Base-by-base conservation (phyloP, 106 monocot genomes). In the Dioscorea alata region DNA sequence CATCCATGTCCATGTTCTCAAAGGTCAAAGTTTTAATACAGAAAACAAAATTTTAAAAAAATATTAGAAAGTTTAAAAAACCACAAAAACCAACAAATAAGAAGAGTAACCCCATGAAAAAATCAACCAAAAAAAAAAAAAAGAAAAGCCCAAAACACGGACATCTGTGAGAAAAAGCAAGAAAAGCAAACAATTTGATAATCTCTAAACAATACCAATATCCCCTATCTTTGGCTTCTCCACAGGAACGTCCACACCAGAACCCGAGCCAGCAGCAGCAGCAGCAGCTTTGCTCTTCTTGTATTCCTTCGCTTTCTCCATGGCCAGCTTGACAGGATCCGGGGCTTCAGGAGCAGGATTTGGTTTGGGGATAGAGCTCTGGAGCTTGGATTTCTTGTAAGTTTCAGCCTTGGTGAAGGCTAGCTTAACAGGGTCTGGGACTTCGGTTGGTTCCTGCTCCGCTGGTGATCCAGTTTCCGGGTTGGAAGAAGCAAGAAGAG, bases 361-460 rank as follows among this genome's bases (percentile, higher is more conserved):
- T 50, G 49, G 21, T 17, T 60, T 33, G 19, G 62, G 58, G 49
- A 49, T 48, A 22, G 60, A 79, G 42, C 5, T 42, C 21, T n/a
- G 50, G 49, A 17, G 70, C 69, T 78, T 77, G 16, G 56, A 20
- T 61, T 79, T 79, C 71, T 65, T 76, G 56, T 89, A 89, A 14
- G 76, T 71, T 23, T 59, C 64, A 33, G 82, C 85, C 51, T 78
- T 80, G 24, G 84, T 58, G 50, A 88, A 81, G 19, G 85, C 90
- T 19, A 81, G 77, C 78, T 81, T 83, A 16, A 79, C 62, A 2
- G 63, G 75, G 70, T 84, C 87, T 23, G 71, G 50, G 23, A 68
- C 21, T 20, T 70, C 79, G 48, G 70, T 32, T 16, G 60, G 57
- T 15, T 73, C 80, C 8, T 49, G 66, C 34, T 19, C 75, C 8